Evolutionary conservation across 108 stramenopile species (phyloP).

Genomic region (Aurantiochytrium sp.): DNA sequence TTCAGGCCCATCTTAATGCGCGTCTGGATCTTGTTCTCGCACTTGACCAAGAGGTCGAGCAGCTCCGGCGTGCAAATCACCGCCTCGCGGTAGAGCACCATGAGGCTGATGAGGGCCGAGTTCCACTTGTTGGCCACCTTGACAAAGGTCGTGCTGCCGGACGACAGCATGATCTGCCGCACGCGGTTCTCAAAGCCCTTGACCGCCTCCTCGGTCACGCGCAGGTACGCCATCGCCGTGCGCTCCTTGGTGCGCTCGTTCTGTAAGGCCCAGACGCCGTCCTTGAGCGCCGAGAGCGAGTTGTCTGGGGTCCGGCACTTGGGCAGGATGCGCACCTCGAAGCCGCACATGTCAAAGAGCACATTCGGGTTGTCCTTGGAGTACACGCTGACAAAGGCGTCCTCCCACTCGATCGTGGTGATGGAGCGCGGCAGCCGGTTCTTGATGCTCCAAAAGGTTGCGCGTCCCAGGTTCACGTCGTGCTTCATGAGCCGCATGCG

Average conservation of each 20-base stretch:
- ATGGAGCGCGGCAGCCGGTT: conserved; percentile 92
- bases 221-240: conserved; percentile 90
- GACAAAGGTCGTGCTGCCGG: conserved; percentile 95
- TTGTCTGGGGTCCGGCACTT: conserved; percentile 65
- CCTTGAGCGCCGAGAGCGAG: conserved; percentile 75
- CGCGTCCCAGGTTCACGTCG: conserved; percentile 97
- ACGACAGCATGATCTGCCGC: conserved; percentile 95
- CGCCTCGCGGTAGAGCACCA: conserved; percentile 98
- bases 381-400: conserved; percentile 95
- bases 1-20: conserved; percentile 98
- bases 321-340: conserved; percentile 94
- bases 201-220: conserved; percentile 87
- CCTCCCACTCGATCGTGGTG: conserved; percentile 96
- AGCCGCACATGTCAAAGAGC: conserved; percentile 96
- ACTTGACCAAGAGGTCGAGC: conserved; percentile 91
- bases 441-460: conserved; percentile 97
- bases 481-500: conserved; percentile 96
- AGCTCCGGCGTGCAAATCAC: conserved; percentile 97
- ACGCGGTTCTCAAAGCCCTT: conserved; percentile 94
- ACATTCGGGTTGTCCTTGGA: conserved; percentile 97
- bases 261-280: conserved; percentile 98
- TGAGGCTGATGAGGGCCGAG: conserved; percentile 88
- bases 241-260: conserved; percentile 98
- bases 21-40: conserved; percentile 99
- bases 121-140: conserved; percentile 99